Conservation (phyloP, 164 flowering plant species). For the Umbellularia californica region DNA sequence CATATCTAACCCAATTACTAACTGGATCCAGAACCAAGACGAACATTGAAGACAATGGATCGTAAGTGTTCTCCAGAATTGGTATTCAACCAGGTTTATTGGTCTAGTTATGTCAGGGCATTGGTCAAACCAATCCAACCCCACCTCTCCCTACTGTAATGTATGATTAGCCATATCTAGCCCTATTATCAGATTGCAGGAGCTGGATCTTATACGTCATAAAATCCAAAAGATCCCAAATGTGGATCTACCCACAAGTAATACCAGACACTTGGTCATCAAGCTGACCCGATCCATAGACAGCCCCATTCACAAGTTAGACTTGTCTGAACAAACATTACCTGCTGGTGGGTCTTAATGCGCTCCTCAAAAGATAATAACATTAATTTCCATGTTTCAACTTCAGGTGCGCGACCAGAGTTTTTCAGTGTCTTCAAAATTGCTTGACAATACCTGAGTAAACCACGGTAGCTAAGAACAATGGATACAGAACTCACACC, state of each 20-base stretch:
- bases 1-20: neutral
- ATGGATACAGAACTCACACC: neutral
- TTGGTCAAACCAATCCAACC: neutral
- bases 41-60: neutral
- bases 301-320: neutral
- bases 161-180: neutral
- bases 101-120: neutral
- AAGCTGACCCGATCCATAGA: neutral
- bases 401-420: slow-evolving; percentile 76
- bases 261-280: neutral
- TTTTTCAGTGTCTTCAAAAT: slow-evolving; percentile 64
- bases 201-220: neutral
- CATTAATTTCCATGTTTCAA: slow-evolving; percentile 65
- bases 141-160: neutral
- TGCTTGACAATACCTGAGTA: slow-evolving; percentile 84
- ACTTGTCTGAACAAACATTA: slow-evolving; percentile 15
- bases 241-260: neutral
- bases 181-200: neutral
- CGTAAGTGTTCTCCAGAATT: neutral
- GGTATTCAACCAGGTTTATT: neutral
- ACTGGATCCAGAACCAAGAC: neutral
- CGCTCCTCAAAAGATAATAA: slow-evolving; percentile 83
- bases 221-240: neutral
- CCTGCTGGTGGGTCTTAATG: slow-evolving; percentile 84
- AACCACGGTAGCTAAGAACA: slow-evolving; percentile 5